Base-by-base conservation (phyloP, 1,284 basidiomycete genomes). In the Ganoderma lucidum region DNA sequence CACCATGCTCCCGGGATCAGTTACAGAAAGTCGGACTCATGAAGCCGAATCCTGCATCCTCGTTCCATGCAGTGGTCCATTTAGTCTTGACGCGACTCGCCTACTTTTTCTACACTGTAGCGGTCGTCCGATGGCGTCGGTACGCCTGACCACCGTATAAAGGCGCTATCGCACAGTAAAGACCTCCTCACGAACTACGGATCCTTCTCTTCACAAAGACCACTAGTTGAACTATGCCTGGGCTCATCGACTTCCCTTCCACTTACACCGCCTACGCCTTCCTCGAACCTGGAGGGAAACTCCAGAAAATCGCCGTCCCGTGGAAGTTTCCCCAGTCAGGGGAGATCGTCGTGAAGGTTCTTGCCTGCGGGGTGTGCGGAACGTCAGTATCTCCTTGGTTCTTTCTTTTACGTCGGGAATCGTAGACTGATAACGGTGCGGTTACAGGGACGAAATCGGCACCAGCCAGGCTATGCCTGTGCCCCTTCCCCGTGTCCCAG, bases 321-420 rank as follows among this genome's bases (percentile, higher is more conserved):
- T 78, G 76, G 76, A 74, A 71, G 48, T 74, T 74, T 59, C 77
- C 77, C 53, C 37, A 71, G 67, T 42, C 65, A 0, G 77, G 77
- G 39, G 71, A 77, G 68, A 71, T 78, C 63, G 73, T 78, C 55
- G 71, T 78, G 61, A 78, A 76, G 63, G 75, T 78, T 42, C 72
- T 77, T 67, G 76, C 76, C 2, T 78, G 77, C 64, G 75, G 77
- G 15, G 74, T 77, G 0, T 78, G 77, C 63, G 77, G 71, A 39
- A 75, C 75, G 77, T 77, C 66, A 37, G 73, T 68, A 28, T 32
- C 42, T 62, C 41, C 35, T 35, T 15, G 37, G 4, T 23, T 63
- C 35, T 23, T 2, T 10, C 32, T n/a, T 3, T 35, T 6, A 23
- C 15, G 1, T 28, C 17, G 9, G n/a, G 30, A 6, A 51, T 42